phyloP scores from a whole-genome alignment of 2,329 filamentous ascomycete genomes.

The Fusarium globosum region DNA sequence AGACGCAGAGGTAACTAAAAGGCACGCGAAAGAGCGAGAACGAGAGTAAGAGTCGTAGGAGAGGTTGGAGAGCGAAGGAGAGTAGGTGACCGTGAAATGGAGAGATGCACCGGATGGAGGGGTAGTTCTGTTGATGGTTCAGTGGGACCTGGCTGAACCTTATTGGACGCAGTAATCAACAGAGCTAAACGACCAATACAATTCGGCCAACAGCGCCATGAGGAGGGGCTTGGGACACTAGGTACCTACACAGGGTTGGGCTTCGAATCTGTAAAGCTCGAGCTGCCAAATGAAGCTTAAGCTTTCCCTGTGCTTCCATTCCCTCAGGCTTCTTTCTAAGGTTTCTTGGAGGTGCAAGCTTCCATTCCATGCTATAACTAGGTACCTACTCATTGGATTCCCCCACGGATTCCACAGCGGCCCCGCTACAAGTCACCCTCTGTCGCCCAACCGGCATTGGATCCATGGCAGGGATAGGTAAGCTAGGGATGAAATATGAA shows the following conservation, averaged over 20 bases:
- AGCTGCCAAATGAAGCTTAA: conserved; percentile 9
- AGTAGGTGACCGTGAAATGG: neutral
- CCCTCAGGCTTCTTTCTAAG: neutral
- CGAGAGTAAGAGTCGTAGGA: neutral
- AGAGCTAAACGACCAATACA: conserved; percentile 10
- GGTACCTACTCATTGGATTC: neutral
- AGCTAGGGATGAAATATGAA: neutral
- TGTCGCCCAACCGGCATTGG: neutral
- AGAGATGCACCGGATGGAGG: conserved; percentile 18
- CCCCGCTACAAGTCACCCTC: neutral
- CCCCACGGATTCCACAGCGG: neutral
- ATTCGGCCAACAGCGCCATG: conserved; percentile 9
- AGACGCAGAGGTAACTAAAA: conserved; percentile 9
- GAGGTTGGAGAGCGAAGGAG: conserved; percentile 3
- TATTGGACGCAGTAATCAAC: neutral
- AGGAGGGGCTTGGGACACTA: conserved; percentile 10
- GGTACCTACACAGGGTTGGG: neutral
- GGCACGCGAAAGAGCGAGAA: conserved; percentile 2
- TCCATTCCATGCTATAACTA: neutral
- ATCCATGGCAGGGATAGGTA: neutral
- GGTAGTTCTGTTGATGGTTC: conserved; percentile 14
- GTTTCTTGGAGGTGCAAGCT: conserved; percentile 9
- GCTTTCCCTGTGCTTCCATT: neutral
- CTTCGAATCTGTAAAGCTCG: neutral
- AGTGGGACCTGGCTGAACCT: conserved; percentile 19